Conservation (phyloP, 225 moss, liverwort and hornwort genomes). For the Rhytidiadelphus loreus region DNA sequence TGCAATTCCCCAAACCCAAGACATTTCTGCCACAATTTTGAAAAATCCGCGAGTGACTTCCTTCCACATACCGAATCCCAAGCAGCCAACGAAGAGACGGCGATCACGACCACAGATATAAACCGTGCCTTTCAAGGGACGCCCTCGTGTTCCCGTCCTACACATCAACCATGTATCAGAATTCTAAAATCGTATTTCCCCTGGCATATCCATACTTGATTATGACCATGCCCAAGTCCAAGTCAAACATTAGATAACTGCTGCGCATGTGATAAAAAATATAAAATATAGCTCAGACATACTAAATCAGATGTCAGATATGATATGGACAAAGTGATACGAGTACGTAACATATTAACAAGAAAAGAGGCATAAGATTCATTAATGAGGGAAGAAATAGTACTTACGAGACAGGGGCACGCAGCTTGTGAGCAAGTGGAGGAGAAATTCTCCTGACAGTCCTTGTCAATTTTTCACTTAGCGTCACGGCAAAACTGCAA, state of each 20-base stretch:
- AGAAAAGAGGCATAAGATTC: background rate
- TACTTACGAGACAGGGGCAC: slow-evolving; percentile 45
- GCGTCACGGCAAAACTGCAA: slow-evolving; percentile 57
- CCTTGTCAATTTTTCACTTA: slow-evolving; percentile 67
- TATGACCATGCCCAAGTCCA: background rate
- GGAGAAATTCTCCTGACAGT: slow-evolving; percentile 57
- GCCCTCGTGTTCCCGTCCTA: slow-evolving; percentile 56
- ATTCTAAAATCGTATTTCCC: background rate
- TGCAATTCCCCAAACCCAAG: background rate
- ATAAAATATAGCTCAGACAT: background rate
- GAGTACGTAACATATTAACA: background rate
- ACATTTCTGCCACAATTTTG: background rate
- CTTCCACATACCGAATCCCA: slow-evolving; percentile 34
- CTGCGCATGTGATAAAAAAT: background rate
- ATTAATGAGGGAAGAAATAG: background rate
- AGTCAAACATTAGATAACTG: background rate
- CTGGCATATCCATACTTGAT: background rate
- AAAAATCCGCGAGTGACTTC: background rate
- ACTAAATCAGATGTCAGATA: background rate
- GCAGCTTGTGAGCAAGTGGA: slow-evolving; percentile 58
- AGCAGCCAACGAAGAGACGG: slow-evolving; percentile 37
- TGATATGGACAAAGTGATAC: background rate
- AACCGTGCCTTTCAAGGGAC: slow-evolving; percentile 60
- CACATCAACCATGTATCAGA: slow-evolving; percentile 5
- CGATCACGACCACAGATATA: slow-evolving; percentile 66